These are phyloP conservation scores for Backusella parvicylindrica DNA, from an alignment of 192 early-diverging fungal genomes.

Conservation along the genomic window DNA sequence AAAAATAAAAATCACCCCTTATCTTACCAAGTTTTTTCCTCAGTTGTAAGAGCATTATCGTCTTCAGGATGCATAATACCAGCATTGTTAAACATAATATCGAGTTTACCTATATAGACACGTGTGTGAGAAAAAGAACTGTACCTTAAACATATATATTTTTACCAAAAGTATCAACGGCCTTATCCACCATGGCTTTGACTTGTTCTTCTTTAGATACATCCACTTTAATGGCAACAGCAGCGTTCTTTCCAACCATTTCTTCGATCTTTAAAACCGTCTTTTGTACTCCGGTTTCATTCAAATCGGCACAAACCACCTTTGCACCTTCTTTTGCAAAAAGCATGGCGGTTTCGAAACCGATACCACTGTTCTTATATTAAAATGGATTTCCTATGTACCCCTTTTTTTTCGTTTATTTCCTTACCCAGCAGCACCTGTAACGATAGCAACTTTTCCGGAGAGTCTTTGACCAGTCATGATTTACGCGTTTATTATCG, in stretches of 20 bases:
- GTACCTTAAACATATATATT: background rate
- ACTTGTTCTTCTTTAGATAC: slow-evolving; percentile 74
- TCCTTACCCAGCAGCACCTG: slow-evolving; percentile 73
- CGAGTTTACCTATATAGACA: slow-evolving; percentile 58
- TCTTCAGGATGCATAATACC: slow-evolving; percentile 83
- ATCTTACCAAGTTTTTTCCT: slow-evolving; percentile 73
- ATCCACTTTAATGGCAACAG: slow-evolving; percentile 63
- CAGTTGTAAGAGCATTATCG: slow-evolving; percentile 73
- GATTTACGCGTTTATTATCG: background rate
- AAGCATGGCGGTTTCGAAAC: slow-evolving; percentile 67
- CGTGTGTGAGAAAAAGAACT: background rate
- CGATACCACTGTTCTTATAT: slow-evolving; percentile 63
- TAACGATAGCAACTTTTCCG: slow-evolving; percentile 78
- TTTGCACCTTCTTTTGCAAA: slow-evolving; percentile 79
- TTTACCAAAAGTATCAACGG: slow-evolving; percentile 67
- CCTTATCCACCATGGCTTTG: slow-evolving; percentile 58
- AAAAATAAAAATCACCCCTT: slow-evolving; percentile 2
- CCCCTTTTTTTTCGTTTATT: background rate
- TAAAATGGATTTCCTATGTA: background rate
- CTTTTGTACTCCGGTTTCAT: slow-evolving; percentile 52
- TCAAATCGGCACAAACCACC: slow-evolving; percentile 76
- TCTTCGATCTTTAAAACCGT: slow-evolving; percentile 53
- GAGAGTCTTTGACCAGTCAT: slow-evolving; percentile 18
- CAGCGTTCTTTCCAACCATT: slow-evolving; percentile 39
- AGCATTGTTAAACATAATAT: slow-evolving; percentile 85